Percentiles rank a stretch among this genome's conserved stretches.
Evolutionary conservation across 164 flowering plant genomes (phyloP).

Genomic region (Stephania japonica): DNA sequence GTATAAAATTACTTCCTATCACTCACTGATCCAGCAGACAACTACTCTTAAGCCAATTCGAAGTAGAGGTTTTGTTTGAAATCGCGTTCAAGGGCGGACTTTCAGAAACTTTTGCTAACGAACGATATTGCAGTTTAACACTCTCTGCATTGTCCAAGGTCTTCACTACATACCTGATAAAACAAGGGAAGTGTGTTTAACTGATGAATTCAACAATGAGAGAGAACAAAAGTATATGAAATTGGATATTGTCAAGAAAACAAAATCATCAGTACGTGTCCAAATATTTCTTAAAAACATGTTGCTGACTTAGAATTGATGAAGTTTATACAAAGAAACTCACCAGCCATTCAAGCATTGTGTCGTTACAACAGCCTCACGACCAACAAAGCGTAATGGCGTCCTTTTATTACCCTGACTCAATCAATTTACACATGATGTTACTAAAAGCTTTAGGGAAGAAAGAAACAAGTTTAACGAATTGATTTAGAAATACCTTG

Average conservation of each 20-base stretch:
- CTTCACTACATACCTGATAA: slow-evolving; percentile 82
- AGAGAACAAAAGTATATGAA: background rate
- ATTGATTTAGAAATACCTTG: slow-evolving; percentile 41
- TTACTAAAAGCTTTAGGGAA: background rate
- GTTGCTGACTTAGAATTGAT: background rate
- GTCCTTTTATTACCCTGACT: slow-evolving; percentile 93
- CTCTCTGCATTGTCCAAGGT: slow-evolving; percentile 96
- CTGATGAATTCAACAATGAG: background rate
- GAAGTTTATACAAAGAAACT: slow-evolving; percentile 9
- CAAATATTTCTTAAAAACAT: background rate
- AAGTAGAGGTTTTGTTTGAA: slow-evolving; percentile 40
- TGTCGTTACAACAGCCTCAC: slow-evolving; percentile 89
- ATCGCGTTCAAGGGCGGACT: slow-evolving; percentile 31
- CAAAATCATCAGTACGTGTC: background rate
- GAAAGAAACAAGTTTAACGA: slow-evolving; percentile 5
- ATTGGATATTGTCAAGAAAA: background rate
- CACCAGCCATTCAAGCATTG: slow-evolving; percentile 99
- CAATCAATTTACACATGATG: background rate
- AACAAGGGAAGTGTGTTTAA: background rate
- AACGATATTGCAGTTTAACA: slow-evolving; percentile 94
- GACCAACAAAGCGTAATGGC: slow-evolving; percentile 88
- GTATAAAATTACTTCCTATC: background rate
- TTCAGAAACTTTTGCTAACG: slow-evolving; percentile 68
- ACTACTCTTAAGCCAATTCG: slow-evolving; percentile 52
- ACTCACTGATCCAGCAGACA: background rate